phyloP scores from a whole-genome alignment of 805 yeast species.

The Candida ulmi region DNA sequence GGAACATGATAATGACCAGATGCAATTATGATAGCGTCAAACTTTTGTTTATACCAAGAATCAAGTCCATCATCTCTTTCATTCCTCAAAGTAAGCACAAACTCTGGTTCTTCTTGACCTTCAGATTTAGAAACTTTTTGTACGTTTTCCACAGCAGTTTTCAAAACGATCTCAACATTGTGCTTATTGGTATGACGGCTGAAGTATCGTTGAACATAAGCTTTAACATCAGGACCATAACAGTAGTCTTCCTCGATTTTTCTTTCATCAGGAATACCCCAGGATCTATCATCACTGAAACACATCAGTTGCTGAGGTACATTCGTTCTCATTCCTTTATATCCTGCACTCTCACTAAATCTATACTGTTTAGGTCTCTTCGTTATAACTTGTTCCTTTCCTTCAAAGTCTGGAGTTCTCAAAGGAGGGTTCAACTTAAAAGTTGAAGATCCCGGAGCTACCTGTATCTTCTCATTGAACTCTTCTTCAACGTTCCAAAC shows the following conservation, averaged over 20 bases:
- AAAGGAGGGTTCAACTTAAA: conserved; percentile 19
- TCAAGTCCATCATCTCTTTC: conserved; percentile 22
- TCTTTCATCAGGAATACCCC: conserved; percentile 20
- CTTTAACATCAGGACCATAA: conserved; percentile 41
- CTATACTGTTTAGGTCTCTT: conserved; percentile 5
- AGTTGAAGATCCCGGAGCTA: conserved; percentile 15
- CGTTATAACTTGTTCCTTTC: neutral
- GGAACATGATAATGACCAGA: conserved; percentile 54
- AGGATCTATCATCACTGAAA: conserved; percentile 28
- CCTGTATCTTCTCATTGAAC: conserved; percentile 2
- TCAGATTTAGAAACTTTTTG: conserved; percentile 4
- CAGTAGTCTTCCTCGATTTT: conserved; percentile 39
- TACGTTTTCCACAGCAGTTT: conserved; percentile 32
- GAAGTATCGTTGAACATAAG: conserved; percentile 45
- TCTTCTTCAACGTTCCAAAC: conserved; percentile 30
- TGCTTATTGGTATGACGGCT: conserved; percentile 14
- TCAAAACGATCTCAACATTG: conserved; percentile 11
- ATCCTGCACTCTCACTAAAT: conserved; percentile 21
- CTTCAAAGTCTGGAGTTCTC: neutral
- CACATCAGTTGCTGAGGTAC: conserved; percentile 36
- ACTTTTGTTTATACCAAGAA: conserved; percentile 30
- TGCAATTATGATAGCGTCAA: conserved; percentile 40
- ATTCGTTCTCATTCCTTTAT: conserved; percentile 26
- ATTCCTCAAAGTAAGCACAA: conserved; percentile 21
- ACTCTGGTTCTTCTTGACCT: conserved; percentile 9